Base-by-base conservation (phyloP, 2,329 filamentous ascomycete species). In the Ophiocordyceps camponoti-saundersi region DNA sequence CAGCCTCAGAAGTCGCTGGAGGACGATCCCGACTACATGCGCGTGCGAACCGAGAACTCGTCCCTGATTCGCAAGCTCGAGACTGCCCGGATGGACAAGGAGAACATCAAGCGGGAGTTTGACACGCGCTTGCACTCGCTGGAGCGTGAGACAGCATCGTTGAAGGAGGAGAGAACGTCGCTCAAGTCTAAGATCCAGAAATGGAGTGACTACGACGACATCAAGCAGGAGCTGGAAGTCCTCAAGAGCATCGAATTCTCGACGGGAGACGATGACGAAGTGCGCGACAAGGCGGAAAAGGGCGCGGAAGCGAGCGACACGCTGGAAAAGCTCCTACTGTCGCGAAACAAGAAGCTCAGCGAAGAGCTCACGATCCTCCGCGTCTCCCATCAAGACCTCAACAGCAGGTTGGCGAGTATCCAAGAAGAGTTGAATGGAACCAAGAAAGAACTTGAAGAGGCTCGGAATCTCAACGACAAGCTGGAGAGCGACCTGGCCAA, bases 161-260 rank as follows among this genome's bases (percentile, higher is more conserved):
- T 94, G 18, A 82, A 81, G 56, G 78, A 84, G 30, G 92, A 96
- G 60, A 81, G 85, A 52, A 88, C 95, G 50, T 70, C 73, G 23
- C 69, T 96, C 48, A 85, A 82, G 58, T 69, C 72, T 36, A 95
- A 92, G 65, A 76, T 96, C 3, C 80, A 87, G 52, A 93, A 85
- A 60, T 93, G 86, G 79, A 79, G 79, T 53, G 92, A 98, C 61
- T 98, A 98, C 60, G 89, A 96, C 32, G 90, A 96, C 49, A 79
- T 98, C 44, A 95, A 92, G 65, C 85, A 93, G 53, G 93, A 98
- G 63, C 73, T 98, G 3, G 90, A 96, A 57, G 89, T 96, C 50
- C 76, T 98, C 50, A 95, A 95, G 75, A 94, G 90, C 54, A 95
- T 98, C 55, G 92, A 98, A 61, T 95, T 98, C 56, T 85, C 90